A percentile compares a stretch with the other conserved stretches of the same genome.
phyloP scores from a whole-genome alignment of 2,329 filamentous ascomycete species.

The Juglanconis oblonga region DNA sequence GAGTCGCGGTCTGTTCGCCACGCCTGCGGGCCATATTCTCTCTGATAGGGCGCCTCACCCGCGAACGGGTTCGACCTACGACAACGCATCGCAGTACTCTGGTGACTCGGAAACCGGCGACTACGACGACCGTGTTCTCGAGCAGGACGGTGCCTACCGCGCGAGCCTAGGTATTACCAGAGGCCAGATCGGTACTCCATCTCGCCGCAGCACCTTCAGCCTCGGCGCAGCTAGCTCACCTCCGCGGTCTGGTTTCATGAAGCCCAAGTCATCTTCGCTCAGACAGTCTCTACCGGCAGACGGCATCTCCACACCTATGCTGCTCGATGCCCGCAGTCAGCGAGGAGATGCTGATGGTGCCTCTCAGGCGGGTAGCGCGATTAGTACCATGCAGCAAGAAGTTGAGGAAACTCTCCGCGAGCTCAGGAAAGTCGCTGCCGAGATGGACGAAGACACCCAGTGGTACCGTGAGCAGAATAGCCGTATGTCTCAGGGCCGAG shows the following conservation, averaged over 20 bases:
- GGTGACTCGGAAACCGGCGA: constrained; percentile 15
- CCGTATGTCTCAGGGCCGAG: constrained; percentile 26
- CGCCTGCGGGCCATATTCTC: constrained; percentile 15
- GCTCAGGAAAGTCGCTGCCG: constrained; percentile 39
- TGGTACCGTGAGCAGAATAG: constrained; percentile 47
- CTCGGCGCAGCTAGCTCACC: constrained; percentile 12
- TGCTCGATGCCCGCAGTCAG: neutral
- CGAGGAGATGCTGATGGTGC: constrained; percentile 20
- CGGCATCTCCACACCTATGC: constrained; percentile 6
- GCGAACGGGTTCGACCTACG: neutral
- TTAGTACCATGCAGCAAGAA: constrained; percentile 26
- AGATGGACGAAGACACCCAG: constrained; percentile 44
- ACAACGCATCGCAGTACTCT: constrained; percentile 14
- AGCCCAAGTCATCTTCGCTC: neutral
- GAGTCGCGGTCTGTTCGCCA: constrained; percentile 15
- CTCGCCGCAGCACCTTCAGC: constrained; percentile 12
- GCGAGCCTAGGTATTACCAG: constrained; percentile 15
- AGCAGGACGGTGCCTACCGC: constrained; percentile 17
- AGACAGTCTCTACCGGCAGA: constrained; percentile 14
- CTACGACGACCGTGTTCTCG: constrained; percentile 15
- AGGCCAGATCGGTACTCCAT: neutral
- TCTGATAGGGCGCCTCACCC: constrained; percentile 17
- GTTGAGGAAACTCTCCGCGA: constrained; percentile 38
- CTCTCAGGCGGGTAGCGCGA: constrained; percentile 50
- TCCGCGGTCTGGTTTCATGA: constrained; percentile 7